These are phyloP conservation scores for Citrus trifoliata DNA, from an alignment of 345 rosid genomes.

Conservation along the genomic window DNA sequence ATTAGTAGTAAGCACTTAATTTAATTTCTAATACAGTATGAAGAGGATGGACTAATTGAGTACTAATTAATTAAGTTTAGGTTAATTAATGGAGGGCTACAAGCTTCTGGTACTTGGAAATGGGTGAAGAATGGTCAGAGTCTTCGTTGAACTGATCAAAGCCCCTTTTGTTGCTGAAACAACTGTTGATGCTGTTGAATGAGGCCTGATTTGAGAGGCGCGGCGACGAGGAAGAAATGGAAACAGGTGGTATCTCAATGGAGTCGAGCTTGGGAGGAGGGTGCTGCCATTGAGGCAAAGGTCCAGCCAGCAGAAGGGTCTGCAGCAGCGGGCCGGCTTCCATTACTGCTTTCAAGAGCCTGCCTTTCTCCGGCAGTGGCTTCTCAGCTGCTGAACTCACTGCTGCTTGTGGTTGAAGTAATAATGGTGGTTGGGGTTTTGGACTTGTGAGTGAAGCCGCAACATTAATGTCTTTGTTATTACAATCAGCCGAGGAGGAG, in stretches of 20 bases:
- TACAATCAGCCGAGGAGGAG: constrained; percentile 18
- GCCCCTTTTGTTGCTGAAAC: constrained; percentile 35
- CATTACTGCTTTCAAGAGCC: constrained; percentile 62
- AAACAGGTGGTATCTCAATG: constrained; percentile 63
- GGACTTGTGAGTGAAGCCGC: constrained; percentile 11
- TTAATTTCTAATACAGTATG: constrained; percentile 7
- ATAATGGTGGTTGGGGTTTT: neutral
- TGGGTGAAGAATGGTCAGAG: constrained; percentile 24
- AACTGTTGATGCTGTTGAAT: constrained; percentile 20
- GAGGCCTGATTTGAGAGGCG: constrained; percentile 26
- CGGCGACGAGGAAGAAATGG: constrained; percentile 38
- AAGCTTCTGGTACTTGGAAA: constrained; percentile 26
- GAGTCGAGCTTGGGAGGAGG: constrained; percentile 65
- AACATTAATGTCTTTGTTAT: neutral
- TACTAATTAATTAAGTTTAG: neutral
- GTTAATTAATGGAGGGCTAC: constrained; percentile 19
- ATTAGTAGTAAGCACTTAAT: neutral
- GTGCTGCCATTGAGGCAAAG: constrained; percentile 78
- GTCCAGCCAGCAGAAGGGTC: constrained; percentile 68
- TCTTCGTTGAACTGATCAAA: constrained; percentile 21
- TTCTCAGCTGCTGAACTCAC: constrained; percentile 35
- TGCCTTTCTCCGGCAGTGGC: constrained; percentile 62
- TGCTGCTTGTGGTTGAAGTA: constrained; percentile 5
- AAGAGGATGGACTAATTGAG: constrained; percentile 14
- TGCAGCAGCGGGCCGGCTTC: constrained; percentile 71